phyloP scores from a whole-genome alignment of 2,329 filamentous ascomycete genomes.

The Penicillium sp. region DNA sequence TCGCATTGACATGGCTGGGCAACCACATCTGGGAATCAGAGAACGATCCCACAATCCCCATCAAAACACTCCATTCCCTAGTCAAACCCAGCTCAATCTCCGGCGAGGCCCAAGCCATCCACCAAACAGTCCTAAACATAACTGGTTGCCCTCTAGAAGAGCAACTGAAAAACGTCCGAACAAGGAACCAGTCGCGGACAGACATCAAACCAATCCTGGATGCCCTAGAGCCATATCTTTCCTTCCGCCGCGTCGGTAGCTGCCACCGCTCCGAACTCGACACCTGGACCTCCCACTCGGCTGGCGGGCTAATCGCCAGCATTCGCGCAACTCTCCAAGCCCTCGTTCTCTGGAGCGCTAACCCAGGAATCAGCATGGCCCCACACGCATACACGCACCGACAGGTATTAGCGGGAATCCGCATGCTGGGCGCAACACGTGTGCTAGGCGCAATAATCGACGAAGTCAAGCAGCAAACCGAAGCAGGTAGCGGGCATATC shows the following conservation, averaged over 20 bases:
- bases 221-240: slow-evolving; percentile 50
- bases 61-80: slow-evolving; percentile 57
- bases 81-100: slow-evolving; percentile 58
- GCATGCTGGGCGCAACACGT: slow-evolving; percentile 41
- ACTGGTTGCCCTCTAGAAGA: slow-evolving; percentile 52
- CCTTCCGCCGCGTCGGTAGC: slow-evolving; percentile 51
- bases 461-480: slow-evolving; percentile 43
- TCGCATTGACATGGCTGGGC: slow-evolving; percentile 59
- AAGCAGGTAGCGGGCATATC: slow-evolving; percentile 40
- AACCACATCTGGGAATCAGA: slow-evolving; percentile 54
- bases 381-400: slow-evolving; percentile 57
- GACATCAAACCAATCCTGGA: slow-evolving; percentile 55
- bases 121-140: slow-evolving; percentile 58
- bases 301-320: slow-evolving; percentile 47
- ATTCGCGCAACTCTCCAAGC: slow-evolving; percentile 53
- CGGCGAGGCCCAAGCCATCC: slow-evolving; percentile 60
- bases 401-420: slow-evolving; percentile 47
- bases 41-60: slow-evolving; percentile 50
- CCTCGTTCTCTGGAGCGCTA: slow-evolving; percentile 53
- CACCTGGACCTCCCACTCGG: slow-evolving; percentile 49
- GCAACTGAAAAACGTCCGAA: slow-evolving; percentile 52
- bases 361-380: slow-evolving; percentile 51
- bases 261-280: slow-evolving; percentile 51
- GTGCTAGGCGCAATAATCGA: slow-evolving; percentile 42
- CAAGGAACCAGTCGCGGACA: slow-evolving; percentile 49